Evolutionary conservation across 1,139 yeast genomes (phyloP).

Genomic region (Hansenula sp.): DNA sequence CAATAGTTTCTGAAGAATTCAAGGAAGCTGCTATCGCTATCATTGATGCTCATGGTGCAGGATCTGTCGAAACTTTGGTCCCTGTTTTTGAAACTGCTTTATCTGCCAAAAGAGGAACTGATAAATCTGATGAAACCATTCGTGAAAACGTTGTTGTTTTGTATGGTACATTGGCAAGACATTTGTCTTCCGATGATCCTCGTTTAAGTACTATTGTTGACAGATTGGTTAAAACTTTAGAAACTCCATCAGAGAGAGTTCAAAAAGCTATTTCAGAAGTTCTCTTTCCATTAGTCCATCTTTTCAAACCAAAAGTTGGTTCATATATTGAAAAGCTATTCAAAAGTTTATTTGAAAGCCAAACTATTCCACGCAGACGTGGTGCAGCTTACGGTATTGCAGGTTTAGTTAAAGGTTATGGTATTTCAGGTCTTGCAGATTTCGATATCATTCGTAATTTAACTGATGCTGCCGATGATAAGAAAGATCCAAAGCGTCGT

Average conservation of each 20-base stretch:
- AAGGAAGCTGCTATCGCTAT: slow-evolving; percentile 85
- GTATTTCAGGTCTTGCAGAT: slow-evolving; percentile 70
- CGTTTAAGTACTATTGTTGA: slow-evolving; percentile 65
- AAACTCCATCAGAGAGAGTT: slow-evolving; percentile 84
- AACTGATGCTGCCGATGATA: slow-evolving; percentile 86
- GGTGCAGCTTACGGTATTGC: slow-evolving; percentile 98
- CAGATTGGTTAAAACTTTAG: slow-evolving; percentile 67
- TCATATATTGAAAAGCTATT: slow-evolving; percentile 55
- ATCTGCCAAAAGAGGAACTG: slow-evolving; percentile 38
- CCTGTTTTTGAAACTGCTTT: slow-evolving; percentile 66
- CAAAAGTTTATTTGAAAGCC: slow-evolving; percentile 50
- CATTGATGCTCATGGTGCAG: slow-evolving; percentile 60
- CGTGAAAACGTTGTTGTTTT: slow-evolving; percentile 80
- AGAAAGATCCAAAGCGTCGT: slow-evolving; percentile 66
- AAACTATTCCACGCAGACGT: slow-evolving; percentile 55
- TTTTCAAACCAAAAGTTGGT: slow-evolving; percentile 46
- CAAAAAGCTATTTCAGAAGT: slow-evolving; percentile 85
- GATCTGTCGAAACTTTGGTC: slow-evolving; percentile 63
- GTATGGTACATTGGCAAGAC: slow-evolving; percentile 86
- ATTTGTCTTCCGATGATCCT: slow-evolving; percentile 58
- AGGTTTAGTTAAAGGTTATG: slow-evolving; percentile 87
- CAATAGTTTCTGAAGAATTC: slow-evolving; percentile 72
- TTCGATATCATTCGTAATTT: slow-evolving; percentile 73
- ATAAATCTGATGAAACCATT: slow-evolving; percentile 54
- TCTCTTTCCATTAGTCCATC: slow-evolving; percentile 72